phyloP scores from a whole-genome alignment of 108 stramenopile genomes.

The Nannochloropsis salina region DNA sequence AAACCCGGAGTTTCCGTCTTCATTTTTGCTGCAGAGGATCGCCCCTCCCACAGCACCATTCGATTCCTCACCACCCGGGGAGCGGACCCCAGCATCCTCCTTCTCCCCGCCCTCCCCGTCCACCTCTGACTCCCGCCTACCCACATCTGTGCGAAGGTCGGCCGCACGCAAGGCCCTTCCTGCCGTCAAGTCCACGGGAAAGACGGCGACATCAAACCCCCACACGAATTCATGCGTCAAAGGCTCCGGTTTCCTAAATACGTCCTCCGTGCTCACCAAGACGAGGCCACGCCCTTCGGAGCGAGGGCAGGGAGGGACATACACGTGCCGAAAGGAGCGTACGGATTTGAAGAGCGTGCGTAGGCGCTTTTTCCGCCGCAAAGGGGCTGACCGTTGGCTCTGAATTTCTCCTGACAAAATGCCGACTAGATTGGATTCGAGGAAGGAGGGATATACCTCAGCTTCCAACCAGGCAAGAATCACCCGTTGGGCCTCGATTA shows the following conservation, averaged over 20 bases:
- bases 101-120: neutral
- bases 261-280: neutral
- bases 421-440: neutral
- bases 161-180: neutral
- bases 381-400: neutral
- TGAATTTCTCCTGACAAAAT: neutral
- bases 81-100: neutral
- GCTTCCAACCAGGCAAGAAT: neutral
- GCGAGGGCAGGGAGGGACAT: neutral
- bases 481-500: neutral
- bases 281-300: neutral
- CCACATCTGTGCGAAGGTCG: neutral
- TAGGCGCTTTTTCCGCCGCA: neutral
- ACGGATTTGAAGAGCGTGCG: neutral
- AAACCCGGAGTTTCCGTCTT: neutral
- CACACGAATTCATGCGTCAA: neutral
- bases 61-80: neutral
- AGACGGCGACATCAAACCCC: neutral
- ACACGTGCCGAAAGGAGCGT: neutral
- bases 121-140: neutral
- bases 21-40: neutral
- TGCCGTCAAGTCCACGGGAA: neutral
- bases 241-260: neutral
- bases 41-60: neutral
- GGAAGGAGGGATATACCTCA: neutral